Conservation (phyloP, 306 rosid genomes). For the Dryas drummondii region DNA sequence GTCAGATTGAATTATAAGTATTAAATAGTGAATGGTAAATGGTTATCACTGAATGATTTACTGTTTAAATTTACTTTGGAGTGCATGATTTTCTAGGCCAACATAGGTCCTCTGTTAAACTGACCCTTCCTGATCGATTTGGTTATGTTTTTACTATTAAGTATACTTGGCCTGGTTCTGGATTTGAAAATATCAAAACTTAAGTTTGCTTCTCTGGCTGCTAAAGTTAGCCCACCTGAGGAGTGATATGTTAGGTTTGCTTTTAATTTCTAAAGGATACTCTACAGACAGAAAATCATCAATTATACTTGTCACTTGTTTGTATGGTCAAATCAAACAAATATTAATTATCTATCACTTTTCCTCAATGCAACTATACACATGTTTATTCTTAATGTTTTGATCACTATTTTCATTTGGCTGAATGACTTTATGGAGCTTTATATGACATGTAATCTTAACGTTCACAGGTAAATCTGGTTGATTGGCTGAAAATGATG, state of each 20-base stretch:
- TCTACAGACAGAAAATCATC: background rate
- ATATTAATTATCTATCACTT: background rate
- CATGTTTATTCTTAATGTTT: background rate
- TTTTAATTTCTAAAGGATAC: background rate
- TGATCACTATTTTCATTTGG: background rate
- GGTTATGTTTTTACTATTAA: background rate
- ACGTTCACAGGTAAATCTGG: constrained; percentile 71
- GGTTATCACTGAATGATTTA: constrained; percentile 1
- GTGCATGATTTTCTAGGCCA: constrained; percentile 1
- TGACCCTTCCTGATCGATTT: constrained; percentile 3
- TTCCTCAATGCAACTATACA: background rate
- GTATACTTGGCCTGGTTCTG: background rate
- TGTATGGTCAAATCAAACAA: background rate
- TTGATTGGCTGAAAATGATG: constrained; percentile 94
- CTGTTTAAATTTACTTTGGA: constrained; percentile 6
- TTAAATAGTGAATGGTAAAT: constrained; percentile 11
- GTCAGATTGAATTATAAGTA: constrained; percentile 17
- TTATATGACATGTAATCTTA: constrained; percentile 13
- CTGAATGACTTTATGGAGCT: constrained; percentile 9
- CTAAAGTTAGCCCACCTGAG: background rate
- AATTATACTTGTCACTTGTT: background rate
- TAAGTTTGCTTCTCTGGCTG: background rate
- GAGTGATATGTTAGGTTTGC: background rate
- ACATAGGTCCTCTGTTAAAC: constrained; percentile 15
- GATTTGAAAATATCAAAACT: background rate